Evolutionary conservation across 192 early-diverging fungal genomes (phyloP).

Genomic region (Coemansia sp.): DNA sequence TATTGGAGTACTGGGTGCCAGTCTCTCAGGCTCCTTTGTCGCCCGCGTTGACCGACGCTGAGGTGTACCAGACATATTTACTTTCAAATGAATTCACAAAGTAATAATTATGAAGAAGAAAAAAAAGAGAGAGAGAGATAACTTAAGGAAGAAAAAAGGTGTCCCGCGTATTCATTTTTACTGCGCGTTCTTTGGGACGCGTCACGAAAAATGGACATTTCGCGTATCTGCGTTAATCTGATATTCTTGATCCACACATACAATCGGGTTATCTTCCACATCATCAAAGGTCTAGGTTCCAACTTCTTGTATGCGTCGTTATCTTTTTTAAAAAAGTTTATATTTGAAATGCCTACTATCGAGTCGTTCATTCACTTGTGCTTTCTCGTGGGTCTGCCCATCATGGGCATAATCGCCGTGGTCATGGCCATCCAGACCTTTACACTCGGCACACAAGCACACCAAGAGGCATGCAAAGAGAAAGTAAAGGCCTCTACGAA

Average conservation of each 20-base stretch:
- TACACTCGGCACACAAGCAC: constrained; percentile 33
- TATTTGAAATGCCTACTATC: constrained; percentile 19
- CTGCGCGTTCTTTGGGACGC: constrained; percentile 13
- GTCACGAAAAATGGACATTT: constrained; percentile 1
- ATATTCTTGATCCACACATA: not conserved
- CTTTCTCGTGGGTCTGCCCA: constrained; percentile 23
- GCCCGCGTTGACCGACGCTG: constrained; percentile 44
- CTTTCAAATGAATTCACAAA: not conserved
- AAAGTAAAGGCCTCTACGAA: constrained; percentile 9
- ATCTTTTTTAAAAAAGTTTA: not conserved
- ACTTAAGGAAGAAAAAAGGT: not conserved
- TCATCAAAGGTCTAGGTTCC: not conserved
- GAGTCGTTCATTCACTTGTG: constrained; percentile 27
- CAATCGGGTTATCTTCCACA: not conserved
- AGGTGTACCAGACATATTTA: constrained; percentile 33
- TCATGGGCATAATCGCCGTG: constrained; percentile 15
- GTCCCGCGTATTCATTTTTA: not conserved
- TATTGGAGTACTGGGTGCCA: constrained; percentile 15
- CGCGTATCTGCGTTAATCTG: not conserved
- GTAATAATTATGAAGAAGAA: not conserved
- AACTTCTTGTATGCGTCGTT: no score
- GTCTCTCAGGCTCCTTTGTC: constrained; percentile 33
- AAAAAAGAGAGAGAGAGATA: not conserved
- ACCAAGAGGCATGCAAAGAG: constrained; percentile 16
- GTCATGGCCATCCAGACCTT: constrained; percentile 25